Conservation (phyloP, 2,329 filamentous ascomycete species). For the Ophiostoma australiae region DNA sequence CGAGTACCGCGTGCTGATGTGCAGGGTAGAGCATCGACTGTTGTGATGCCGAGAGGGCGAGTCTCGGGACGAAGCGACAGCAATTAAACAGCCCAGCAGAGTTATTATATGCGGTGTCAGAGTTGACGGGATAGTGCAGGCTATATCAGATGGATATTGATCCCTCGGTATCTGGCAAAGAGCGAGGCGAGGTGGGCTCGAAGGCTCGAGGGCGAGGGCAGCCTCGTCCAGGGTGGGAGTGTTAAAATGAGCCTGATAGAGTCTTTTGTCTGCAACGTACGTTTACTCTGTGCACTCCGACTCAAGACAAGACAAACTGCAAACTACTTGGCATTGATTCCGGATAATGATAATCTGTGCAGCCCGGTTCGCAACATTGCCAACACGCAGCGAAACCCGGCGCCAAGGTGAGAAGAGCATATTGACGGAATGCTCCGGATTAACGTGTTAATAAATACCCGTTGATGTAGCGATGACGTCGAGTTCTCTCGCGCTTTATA, state of each 20-base stretch:
- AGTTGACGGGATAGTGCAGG: not conserved
- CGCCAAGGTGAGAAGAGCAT: not conserved
- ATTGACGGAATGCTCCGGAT: not conserved
- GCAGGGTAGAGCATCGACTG: not conserved
- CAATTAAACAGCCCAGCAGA: not conserved
- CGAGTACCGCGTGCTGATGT: not conserved
- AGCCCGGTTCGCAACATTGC: not conserved
- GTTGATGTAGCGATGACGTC: not conserved
- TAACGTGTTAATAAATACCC: constrained; percentile 11
- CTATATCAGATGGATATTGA: not conserved
- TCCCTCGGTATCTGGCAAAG: not conserved
- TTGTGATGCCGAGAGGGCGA: constrained; percentile 2
- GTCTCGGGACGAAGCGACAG: not conserved
- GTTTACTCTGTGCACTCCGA: no score
- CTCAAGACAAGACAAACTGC: no score
- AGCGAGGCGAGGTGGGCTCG: constrained; percentile 8
- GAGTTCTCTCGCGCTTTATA: not conserved
- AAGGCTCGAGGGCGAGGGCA: not conserved
- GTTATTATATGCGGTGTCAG: not conserved
- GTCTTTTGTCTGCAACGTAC: no score
- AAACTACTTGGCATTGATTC: not conserved
- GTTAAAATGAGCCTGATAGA: not conserved
- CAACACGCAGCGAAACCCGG: not conserved
- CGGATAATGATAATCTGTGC: not conserved
- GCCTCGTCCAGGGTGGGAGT: not conserved